Conservation (phyloP, 2,329 filamentous ascomycete species). For the Phaeosphaeria sp. region DNA sequence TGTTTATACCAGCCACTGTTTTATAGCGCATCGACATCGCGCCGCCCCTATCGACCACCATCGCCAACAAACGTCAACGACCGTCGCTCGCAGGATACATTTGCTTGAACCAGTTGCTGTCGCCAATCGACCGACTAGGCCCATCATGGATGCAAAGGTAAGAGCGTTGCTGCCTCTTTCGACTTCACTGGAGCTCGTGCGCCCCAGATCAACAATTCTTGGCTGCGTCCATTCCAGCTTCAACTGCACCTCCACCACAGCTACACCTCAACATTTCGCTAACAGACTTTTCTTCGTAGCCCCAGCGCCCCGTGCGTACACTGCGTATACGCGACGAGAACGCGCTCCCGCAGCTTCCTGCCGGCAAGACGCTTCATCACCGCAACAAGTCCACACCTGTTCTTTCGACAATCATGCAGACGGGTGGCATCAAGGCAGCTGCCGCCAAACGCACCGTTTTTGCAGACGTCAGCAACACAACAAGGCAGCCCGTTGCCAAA, state of each 20-base stretch:
- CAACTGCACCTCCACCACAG: conserved; percentile 10
- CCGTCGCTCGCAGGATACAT: conserved; percentile 27
- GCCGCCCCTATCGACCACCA: conserved; percentile 33
- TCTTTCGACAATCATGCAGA: conserved; percentile 62
- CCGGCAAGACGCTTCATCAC: conserved; percentile 68
- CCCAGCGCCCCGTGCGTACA: conserved; percentile 68
- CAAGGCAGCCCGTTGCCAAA: conserved; percentile 51
- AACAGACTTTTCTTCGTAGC: conserved; percentile 57
- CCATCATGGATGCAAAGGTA: conserved; percentile 56
- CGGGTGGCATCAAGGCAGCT: conserved; percentile 65
- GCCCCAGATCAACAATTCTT: neutral
- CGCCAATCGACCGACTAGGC: conserved; percentile 26
- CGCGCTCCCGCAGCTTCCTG: conserved; percentile 49
- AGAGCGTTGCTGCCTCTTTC: conserved; percentile 16
- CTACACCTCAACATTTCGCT: conserved; percentile 16
- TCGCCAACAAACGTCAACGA: conserved; percentile 21
- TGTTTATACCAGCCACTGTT: conserved; percentile 46
- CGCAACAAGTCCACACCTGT: conserved; percentile 80
- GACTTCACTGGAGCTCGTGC: conserved; percentile 2
- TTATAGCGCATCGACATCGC: conserved; percentile 40
- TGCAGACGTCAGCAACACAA: conserved; percentile 79
- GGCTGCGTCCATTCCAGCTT: conserved; percentile 1
- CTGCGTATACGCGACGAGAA: conserved; percentile 76
- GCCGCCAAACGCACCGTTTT: conserved; percentile 79
- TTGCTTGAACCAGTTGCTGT: conserved; percentile 16